Evolutionary conservation across 2,329 filamentous ascomycete genomes (phyloP), one percentile per base, ranked within the genome.

Genomic region (Neurospora sp.): DNA sequence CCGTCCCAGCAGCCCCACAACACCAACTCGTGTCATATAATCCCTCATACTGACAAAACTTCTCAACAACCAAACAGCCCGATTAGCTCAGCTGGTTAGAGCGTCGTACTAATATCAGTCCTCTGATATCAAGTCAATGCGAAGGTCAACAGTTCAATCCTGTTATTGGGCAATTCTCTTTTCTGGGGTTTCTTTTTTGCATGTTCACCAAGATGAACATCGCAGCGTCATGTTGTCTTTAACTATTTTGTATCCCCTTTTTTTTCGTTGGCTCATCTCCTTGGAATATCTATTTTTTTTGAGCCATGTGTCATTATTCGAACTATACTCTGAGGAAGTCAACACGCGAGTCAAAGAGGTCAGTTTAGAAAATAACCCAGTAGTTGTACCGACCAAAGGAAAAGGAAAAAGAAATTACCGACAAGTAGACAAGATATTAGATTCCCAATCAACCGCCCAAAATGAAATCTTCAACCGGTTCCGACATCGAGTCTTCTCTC

Each of bases 121-220:
- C n/a, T 52, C n/a, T 23, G 43, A 52, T 52, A 52, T 23, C n/a
- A 52, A 23, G 43, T 52, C 10, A 10, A 52, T 52, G 43, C 43
- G 43, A 52, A 52, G 43, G 43, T 52, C 43, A 52, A 52, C 43
- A 52, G 43, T 52, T 52, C 43, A 52, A 52, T 52, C 43, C 43
- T 52, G 43, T 52, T 52, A 52, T 52, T 52, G 43, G 43, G 43
- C 43, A 52, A 13, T 6, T 52, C 10, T 52, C 19, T 23, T 46
- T 28, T 58, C 33, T 15, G 9, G 9, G 17, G 40, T 10, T 17
- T 62, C 23, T 33, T 62, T 28, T 62, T 15, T 19, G 15, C 39
- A 40, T 40, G 15, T 40, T 40, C 39, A 40, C 15, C 3, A 40
- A 40, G 15, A 40, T 40, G 15, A 40, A 40, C 39, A 43, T 43